Evolutionary conservation across 2,329 filamentous ascomycete species (phyloP).

Genomic region (Trichoderma sp.): DNA sequence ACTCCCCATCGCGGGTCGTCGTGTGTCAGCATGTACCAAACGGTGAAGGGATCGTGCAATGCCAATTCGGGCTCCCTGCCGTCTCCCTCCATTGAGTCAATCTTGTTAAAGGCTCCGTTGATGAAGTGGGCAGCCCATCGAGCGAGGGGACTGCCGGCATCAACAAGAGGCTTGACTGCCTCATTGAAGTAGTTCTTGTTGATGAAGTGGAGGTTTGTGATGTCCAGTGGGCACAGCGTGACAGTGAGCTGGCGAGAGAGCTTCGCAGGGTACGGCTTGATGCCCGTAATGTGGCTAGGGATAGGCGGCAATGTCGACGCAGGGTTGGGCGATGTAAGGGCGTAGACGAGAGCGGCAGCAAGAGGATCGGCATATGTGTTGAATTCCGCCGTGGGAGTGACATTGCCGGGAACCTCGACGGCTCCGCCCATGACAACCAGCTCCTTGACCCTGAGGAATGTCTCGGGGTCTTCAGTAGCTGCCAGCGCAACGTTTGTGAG

Average conservation of each 20-base stretch:
- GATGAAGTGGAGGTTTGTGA: conserved; percentile 71
- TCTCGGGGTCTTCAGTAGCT: conserved; percentile 82
- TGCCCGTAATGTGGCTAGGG: conserved; percentile 48
- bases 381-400: conserved; percentile 86
- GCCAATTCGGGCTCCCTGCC: conserved; percentile 61
- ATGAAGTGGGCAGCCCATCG: conserved; percentile 74
- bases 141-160: conserved; percentile 69
- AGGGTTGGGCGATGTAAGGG: conserved; percentile 73
- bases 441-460: conserved; percentile 86
- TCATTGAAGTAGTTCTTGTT: conserved; percentile 60
- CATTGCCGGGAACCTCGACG: conserved; percentile 77
- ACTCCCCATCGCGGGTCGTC: conserved; percentile 60
- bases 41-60: conserved; percentile 75
- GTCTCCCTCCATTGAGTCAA: conserved; percentile 62
- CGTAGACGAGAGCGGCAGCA: conserved; percentile 74
- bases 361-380: conserved; percentile 89
- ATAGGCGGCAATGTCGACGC: conserved; percentile 77
- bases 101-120: conserved; percentile 67
- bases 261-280: conserved; percentile 63
- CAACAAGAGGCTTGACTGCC: conserved; percentile 55
- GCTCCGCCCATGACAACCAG: conserved; percentile 95
- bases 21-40: conserved; percentile 74
- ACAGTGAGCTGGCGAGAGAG: conserved; percentile 66
- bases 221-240: conserved; percentile 73
- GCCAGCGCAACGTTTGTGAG: conserved; percentile 92